Percentiles rank a stretch among this genome's conserved stretches.
phyloP scores from a whole-genome alignment of 2,329 filamentous ascomycete genomes.

The Simplicillium sp. region DNA sequence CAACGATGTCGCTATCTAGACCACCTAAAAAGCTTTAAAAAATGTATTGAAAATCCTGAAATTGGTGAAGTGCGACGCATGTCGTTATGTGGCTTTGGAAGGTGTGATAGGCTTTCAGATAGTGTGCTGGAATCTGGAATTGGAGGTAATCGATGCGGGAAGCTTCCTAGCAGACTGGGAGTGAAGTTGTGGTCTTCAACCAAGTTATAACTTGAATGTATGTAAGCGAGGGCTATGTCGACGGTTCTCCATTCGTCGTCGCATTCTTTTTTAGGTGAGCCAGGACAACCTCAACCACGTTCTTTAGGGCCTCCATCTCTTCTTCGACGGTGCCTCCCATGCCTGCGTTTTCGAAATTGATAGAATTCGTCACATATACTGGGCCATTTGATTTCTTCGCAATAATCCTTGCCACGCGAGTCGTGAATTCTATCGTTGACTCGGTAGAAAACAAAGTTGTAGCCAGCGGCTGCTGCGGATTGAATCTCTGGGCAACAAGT shows the following conservation, averaged over 20 bases:
- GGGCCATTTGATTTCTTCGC: slow-evolving; percentile 64
- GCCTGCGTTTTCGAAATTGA: slow-evolving; percentile 64
- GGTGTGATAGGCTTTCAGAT: too few species aligned
- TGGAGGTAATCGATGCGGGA: too few species aligned
- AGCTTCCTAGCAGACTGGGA: too few species aligned
- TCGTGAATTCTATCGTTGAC: slow-evolving; percentile 76
- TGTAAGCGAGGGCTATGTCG: not conserved
- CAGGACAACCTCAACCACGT: slow-evolving; percentile 59
- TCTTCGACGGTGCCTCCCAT: slow-evolving; percentile 80
- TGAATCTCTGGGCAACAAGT: slow-evolving; percentile 30
- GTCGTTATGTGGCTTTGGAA: too few species aligned
- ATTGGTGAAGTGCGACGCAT: too few species aligned
- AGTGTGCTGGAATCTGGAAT: too few species aligned
- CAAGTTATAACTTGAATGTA: too few species aligned
- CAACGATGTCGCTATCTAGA: too few species aligned
- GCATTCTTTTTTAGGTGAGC: slow-evolving; percentile 15
- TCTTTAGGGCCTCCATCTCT: slow-evolving; percentile 81
- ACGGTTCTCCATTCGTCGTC: not conserved
- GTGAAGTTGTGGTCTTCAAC: too few species aligned
- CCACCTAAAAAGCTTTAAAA: too few species aligned
- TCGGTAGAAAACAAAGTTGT: slow-evolving; percentile 73
- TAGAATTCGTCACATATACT: slow-evolving; percentile 85
- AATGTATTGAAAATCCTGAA: too few species aligned
- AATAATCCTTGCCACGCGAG: slow-evolving; percentile 72
- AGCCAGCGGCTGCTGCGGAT: slow-evolving; percentile 55